Evolutionary conservation across 2,329 filamentous ascomycete species (phyloP).

Genomic region (Ceratocystis variospora): DNA sequence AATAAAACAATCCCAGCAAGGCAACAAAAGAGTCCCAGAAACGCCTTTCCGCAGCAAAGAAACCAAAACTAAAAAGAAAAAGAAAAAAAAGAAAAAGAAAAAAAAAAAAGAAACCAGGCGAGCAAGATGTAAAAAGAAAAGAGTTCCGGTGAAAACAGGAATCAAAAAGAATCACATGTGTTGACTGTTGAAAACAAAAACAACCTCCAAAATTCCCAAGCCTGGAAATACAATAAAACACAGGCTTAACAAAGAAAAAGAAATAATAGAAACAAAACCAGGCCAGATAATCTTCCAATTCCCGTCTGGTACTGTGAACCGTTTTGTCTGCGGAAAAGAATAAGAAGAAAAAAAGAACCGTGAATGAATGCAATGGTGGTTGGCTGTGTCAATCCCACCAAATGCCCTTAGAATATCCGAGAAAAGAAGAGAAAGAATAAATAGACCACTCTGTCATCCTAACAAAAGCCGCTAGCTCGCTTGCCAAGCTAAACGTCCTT

Average conservation of each 20-base stretch:
- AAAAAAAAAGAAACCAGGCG: no score
- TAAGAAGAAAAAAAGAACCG: conserved; percentile 11
- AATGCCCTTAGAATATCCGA: not conserved
- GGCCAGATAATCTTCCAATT: conserved; percentile 11
- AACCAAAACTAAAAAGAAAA: not conserved
- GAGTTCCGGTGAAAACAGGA: no score
- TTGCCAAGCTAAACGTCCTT: conserved; percentile 35
- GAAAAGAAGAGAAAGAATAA: not conserved
- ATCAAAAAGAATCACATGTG: no score
- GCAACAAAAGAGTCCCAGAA: not conserved
- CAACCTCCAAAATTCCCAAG: no score
- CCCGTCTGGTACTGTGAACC: conserved; percentile 17
- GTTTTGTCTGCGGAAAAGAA: not conserved
- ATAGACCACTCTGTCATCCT: not conserved
- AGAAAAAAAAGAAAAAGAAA: not conserved
- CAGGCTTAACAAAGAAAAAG: conserved; percentile 7
- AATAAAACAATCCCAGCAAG: not conserved
- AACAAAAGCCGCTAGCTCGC: no score
- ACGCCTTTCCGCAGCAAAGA: not conserved
- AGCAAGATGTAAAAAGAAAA: no score
- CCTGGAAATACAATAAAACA: not conserved
- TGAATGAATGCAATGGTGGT: not conserved
- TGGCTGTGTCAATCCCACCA: conserved; percentile 2
- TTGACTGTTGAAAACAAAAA: not conserved
- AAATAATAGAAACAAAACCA: conserved; percentile 9